Base-by-base conservation (phyloP, 2,329 filamentous ascomycete species). In the Periconia sp. region DNA sequence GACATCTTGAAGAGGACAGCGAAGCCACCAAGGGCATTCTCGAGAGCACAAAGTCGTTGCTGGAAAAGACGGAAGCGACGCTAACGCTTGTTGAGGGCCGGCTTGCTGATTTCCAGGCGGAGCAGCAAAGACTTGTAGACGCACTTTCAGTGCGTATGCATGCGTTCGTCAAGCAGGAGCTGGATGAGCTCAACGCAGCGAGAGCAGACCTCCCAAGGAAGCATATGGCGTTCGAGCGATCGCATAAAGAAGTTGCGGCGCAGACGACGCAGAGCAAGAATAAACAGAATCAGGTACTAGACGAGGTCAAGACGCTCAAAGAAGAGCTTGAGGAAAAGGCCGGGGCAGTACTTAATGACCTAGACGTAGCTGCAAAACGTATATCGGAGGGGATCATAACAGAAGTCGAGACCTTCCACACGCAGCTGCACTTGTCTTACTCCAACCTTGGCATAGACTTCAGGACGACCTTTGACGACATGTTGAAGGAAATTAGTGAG, bases 321-420 rank as follows among this genome's bases (percentile, higher is more conserved):
- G 88, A 96, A 66, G 86, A 89, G 39, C 89, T 97, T 37, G 96
- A 96, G 75, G 78, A 82, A 35, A 87, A 87, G 49, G 89, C 97
- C 34, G 89, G 89, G 2, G 86, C 91, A 61, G 92, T 92, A 6
- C 77, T 97, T 30, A 86, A 89, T 59, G 85, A 89, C 18, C 83
- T 97, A 16, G 91, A 91, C 2, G 81, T 81, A 9, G 90, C 92
- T 8, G 91, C 92, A 2, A 89, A 92, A 70, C 85, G 87, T 41
- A 96, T 97, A 50, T 90, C 91, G 0, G 88, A 86, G 10, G 92
- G 95, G 57, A 92, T 97, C 34, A 82, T 96, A 46, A 86, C 82
- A 45, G 92, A 97, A 69, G 80, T 99, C 47, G 82, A 84, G 21
- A 79, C 81, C n/a, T 95, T 97, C 61, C 90, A 96, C 67, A 82